These are phyloP conservation scores for Myochromella boudieri DNA, from an alignment of 768 basidiomycete species.

Conservation along the genomic window DNA sequence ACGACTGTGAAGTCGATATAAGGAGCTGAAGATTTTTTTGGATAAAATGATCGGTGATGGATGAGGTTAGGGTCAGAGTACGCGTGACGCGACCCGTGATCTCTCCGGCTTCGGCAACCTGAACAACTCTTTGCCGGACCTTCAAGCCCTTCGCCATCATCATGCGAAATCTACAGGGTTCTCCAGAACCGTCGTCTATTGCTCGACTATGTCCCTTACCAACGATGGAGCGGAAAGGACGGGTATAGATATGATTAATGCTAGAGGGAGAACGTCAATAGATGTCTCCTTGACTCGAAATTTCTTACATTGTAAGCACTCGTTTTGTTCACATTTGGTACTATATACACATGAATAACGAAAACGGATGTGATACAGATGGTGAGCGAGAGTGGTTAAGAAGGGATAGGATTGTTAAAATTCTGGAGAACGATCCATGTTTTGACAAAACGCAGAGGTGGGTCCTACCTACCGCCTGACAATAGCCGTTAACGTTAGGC, in stretches of 20 bases:
- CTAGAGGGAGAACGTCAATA: constrained; percentile 44
- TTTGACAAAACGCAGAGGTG: constrained; percentile 63
- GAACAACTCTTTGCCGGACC: background rate
- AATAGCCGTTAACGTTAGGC: constrained; percentile 1
- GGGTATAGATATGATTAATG: constrained; percentile 49
- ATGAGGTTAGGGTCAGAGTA: constrained; percentile 14
- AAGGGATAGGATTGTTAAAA: constrained; percentile 39
- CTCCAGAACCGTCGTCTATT: background rate
- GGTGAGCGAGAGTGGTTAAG: constrained; percentile 50
- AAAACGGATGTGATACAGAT: too few relatives aligned
- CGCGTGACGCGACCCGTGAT: too few relatives aligned
- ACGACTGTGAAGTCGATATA: background rate
- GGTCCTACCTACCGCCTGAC: background rate
- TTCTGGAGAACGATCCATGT: constrained; percentile 52
- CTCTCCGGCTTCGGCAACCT: too few relatives aligned
- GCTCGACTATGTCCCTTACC: constrained; percentile 7
- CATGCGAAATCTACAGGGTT: background rate
- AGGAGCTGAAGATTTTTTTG: constrained; percentile 12
- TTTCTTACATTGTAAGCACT: constrained; percentile 49
- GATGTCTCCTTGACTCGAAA: constrained; percentile 41
- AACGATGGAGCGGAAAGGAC: constrained; percentile 46
- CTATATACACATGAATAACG: background rate
- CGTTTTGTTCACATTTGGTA: too few relatives aligned
- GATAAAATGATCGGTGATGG: background rate
- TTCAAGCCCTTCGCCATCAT: background rate